These are phyloP conservation scores for Abelmoschus esculentus DNA, from an alignment of 345 rosid genomes.

Conservation along the genomic window DNA sequence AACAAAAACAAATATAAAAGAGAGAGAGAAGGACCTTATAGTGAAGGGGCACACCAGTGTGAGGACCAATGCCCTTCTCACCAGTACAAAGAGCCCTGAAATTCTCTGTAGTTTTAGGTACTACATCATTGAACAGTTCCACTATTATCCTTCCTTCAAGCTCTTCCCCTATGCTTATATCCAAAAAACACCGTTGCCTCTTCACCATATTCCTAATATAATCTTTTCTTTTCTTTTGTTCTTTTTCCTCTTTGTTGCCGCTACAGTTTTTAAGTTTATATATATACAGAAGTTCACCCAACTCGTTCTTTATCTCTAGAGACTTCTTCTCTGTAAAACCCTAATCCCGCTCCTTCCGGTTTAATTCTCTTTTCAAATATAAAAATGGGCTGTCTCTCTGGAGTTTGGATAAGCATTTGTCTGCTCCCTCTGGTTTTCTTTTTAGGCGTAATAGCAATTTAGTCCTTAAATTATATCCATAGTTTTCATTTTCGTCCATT, in stretches of 20 bases:
- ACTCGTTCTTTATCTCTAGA: neutral
- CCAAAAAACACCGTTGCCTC: constrained; percentile 66
- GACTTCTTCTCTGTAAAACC: constrained; percentile 15
- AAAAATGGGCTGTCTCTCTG: neutral
- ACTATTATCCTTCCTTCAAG: constrained; percentile 83
- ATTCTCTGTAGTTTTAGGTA: constrained; percentile 85
- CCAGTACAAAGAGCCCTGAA: constrained; percentile 93
- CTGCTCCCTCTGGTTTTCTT: no score
- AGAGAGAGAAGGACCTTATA: constrained; percentile 48
- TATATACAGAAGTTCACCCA: neutral
- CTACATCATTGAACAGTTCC: constrained; percentile 75
- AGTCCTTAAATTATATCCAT: no score
- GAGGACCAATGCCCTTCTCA: constrained; percentile 79
- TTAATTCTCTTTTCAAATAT: neutral
- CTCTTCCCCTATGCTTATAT: constrained; percentile 81
- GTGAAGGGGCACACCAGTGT: constrained; percentile 70
- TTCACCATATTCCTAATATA: constrained; percentile 28
- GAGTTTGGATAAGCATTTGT: neutral
- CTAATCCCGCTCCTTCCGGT: constrained; percentile 6
- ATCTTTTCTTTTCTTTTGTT: neutral
- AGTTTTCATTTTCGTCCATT: no score
- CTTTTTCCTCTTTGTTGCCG: neutral
- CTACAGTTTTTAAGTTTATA: neutral
- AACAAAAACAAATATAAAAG: neutral
- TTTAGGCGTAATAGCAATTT: no score